phyloP scores from a whole-genome alignment of 179 eudicot genomes.

The Carnegiea gigantea region DNA sequence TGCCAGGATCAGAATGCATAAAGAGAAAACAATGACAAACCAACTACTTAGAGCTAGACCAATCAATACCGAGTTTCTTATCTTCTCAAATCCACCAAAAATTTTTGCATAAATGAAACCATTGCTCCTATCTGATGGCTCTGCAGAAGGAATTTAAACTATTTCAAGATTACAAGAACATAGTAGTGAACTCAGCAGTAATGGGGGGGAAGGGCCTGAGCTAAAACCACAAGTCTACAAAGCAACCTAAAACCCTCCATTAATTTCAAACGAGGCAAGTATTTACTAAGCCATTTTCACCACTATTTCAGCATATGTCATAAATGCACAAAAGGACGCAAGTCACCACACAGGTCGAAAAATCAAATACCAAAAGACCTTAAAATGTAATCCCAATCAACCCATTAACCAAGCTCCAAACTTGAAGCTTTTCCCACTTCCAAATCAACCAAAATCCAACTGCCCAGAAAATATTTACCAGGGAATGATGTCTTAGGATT shows the following conservation, averaged over 20 bases:
- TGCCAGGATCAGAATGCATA: slow-evolving; percentile 21
- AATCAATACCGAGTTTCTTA: slow-evolving; percentile 66
- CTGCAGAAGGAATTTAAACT: slow-evolving; percentile 35
- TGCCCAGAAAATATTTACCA: slow-evolving; percentile 47
- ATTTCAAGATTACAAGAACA: neutral
- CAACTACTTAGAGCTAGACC: slow-evolving; percentile 5
- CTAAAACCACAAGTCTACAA: neutral
- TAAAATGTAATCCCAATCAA: neutral
- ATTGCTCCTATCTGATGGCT: slow-evolving; percentile 60
- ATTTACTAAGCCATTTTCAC: neutral
- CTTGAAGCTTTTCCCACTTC: neutral
- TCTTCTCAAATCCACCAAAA: slow-evolving; percentile 89
- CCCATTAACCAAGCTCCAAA: slow-evolving; percentile 9
- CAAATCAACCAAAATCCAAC: slow-evolving; percentile 2
- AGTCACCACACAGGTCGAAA: neutral
- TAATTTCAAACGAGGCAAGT: neutral
- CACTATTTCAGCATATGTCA: neutral
- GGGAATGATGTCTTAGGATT: slow-evolving; percentile 63
- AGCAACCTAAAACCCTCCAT: neutral
- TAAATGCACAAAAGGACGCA: neutral
- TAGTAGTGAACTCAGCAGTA: neutral
- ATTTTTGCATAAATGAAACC: slow-evolving; percentile 91
- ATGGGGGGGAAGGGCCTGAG: neutral
- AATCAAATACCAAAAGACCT: too few species aligned
- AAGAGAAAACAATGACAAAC: slow-evolving; percentile 18